These are phyloP conservation scores for Colletotrichum cordylinicola DNA, from an alignment of 2,329 filamentous ascomycete species.

Conservation along the genomic window DNA sequence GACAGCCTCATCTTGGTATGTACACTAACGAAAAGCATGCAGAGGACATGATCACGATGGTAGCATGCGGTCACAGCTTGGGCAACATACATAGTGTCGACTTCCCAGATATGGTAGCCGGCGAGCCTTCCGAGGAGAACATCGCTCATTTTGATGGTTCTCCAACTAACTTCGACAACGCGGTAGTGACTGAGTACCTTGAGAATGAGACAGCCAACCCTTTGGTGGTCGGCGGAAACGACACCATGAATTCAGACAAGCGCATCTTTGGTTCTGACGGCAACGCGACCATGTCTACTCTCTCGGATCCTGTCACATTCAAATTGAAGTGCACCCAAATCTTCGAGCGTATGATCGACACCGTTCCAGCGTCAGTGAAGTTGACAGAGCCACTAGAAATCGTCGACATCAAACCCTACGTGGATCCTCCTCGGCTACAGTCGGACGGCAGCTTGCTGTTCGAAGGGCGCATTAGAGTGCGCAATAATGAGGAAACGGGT, in stretches of 20 bases:
- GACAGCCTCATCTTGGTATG: background rate
- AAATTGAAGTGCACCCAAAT: slow-evolving; percentile 31
- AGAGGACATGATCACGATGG: slow-evolving; percentile 25
- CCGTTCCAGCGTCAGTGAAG: slow-evolving; percentile 32
- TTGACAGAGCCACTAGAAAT: slow-evolving; percentile 33
- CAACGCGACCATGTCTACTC: slow-evolving; percentile 45
- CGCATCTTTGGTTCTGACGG: slow-evolving; percentile 26
- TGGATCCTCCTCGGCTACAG: slow-evolving; percentile 27
- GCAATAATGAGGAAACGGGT: background rate
- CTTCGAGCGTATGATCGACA: slow-evolving; percentile 38
- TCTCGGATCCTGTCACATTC: slow-evolving; percentile 43
- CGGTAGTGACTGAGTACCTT: slow-evolving; percentile 23
- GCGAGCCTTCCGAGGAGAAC: slow-evolving; percentile 20
- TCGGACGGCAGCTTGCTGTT: slow-evolving; percentile 24
- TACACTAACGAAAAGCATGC: background rate
- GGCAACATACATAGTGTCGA: slow-evolving; percentile 28
- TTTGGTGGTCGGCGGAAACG: slow-evolving; percentile 24
- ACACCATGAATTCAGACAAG: slow-evolving; percentile 22
- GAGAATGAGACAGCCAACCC: slow-evolving; percentile 24
- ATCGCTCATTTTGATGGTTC: slow-evolving; percentile 40
- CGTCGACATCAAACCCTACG: slow-evolving; percentile 35
- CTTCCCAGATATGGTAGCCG: slow-evolving; percentile 25
- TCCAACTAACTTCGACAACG: slow-evolving; percentile 26
- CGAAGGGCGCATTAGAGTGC: background rate
- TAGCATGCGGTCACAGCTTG: slow-evolving; percentile 28